Conservation (phyloP, 129 eudicot genomes). For the Chrysanthemum seticuspe region DNA sequence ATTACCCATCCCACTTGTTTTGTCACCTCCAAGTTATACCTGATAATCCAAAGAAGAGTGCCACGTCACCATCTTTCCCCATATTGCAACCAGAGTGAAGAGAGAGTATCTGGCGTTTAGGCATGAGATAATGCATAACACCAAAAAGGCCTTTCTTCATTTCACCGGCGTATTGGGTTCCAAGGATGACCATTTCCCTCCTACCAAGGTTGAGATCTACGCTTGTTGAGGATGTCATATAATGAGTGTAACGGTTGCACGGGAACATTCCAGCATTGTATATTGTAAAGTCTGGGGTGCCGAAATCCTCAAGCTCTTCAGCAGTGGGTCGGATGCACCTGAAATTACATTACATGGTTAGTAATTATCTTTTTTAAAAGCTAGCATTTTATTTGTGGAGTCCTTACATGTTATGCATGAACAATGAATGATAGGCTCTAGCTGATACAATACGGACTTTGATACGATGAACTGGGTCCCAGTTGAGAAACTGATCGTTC, state of each 20-base stretch:
- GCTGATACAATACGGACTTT: slow-evolving; percentile 96
- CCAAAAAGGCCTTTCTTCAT: slow-evolving; percentile 99
- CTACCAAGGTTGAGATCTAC: slow-evolving; percentile 89
- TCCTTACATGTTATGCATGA: slow-evolving; percentile 92
- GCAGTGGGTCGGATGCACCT: slow-evolving; percentile 99
- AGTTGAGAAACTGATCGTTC: slow-evolving; percentile 89
- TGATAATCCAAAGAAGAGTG: slow-evolving; percentile 98
- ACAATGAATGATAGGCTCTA: slow-evolving; percentile 95
- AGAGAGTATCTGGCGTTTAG: slow-evolving; percentile 92
- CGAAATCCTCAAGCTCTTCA: slow-evolving; percentile 97
- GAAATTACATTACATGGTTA: slow-evolving; percentile 31
- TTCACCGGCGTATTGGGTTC: slow-evolving; percentile 99
- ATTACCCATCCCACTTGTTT: no score
- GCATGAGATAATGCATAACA: slow-evolving; percentile 99
- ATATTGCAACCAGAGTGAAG: slow-evolving; percentile 98
- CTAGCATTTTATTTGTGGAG: no score
- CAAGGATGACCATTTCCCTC: slow-evolving; percentile 97
- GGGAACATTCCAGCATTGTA: slow-evolving; percentile 99
- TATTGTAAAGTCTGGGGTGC: slow-evolving; percentile 98
- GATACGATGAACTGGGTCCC: slow-evolving; percentile 92
- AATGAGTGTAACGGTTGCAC: slow-evolving; percentile 96
- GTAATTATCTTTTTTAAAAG: neutral
- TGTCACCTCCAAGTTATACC: slow-evolving; percentile 35
- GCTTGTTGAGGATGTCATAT: slow-evolving; percentile 99
- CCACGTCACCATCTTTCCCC: slow-evolving; percentile 94